Base-by-base conservation (phyloP, 1,284 basidiomycete species). In the Ceratobasidium sp. region DNA sequence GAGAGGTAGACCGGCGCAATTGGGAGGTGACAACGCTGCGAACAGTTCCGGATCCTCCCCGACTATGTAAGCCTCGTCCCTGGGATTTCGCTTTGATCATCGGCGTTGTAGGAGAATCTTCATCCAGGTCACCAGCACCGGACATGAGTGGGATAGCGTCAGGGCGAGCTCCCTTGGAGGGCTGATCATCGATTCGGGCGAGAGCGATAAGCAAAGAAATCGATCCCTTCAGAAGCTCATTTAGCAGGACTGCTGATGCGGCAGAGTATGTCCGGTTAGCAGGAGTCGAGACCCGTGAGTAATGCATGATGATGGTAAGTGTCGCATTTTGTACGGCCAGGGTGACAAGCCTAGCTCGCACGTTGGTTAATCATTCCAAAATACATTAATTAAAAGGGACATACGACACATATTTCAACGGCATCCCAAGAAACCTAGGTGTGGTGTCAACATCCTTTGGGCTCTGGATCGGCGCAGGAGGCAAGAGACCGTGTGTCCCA, bases 261-360 rank as follows among this genome's bases (percentile, higher is more conserved):
- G 95, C 93, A 53, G 94, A 96, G 83, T 98, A 98, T 2, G 90
- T 85, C 73, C 87, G 86, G 75, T 90, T 89, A 0, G 92, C 89
- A 2, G 93, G 86, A 13, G 90, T 89, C 7, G 91, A 91, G 74
- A 96, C 92, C 77, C 95, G 91, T 58, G 95, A 96, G 83, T 96
- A 95, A 84, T 96, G 94, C 93, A 98, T 95, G 81, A 98, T 92
- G 81, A 98, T 89, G 53, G 94, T 92, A 75, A 98, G 82, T 74
- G 90, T 85, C 16, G 94, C 94, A 84, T 98, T 98, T 85, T 98
- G 96, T 69, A 97, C 87, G 61, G 96, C 95, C 81, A 98, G 87
- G 19, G 94, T 96, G 79, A 96, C 87, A 75, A 98, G 88, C 59
- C 94, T 96, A 41, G 49, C 27, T 41, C 34, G 74, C 34, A 59